Evolutionary conservation across 495 filamentous ascomycete genomes (phyloP).

Genomic region (Stereocaulon alpinum): DNA sequence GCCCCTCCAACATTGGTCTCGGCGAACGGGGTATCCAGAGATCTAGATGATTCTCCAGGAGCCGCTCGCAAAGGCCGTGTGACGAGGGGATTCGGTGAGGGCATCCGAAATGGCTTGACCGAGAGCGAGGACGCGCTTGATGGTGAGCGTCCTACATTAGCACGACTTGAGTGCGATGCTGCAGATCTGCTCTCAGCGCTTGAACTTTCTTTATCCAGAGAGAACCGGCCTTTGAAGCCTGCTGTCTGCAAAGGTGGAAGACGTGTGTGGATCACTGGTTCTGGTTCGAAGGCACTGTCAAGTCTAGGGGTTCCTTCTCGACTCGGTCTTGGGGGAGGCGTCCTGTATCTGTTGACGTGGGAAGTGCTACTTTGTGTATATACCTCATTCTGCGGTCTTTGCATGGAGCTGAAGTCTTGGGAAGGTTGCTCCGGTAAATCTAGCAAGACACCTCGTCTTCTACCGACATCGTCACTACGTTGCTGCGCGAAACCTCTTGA

Average conservation of each 20-base stretch:
- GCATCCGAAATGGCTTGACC: constrained; percentile 28
- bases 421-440: constrained; percentile 10
- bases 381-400: constrained; percentile 22
- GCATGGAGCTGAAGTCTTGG: constrained; percentile 16
- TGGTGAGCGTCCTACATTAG: constrained; percentile 26
- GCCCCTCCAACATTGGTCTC: constrained; percentile 27
- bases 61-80: constrained; percentile 26
- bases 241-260: constrained; percentile 38
- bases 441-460: constrained; percentile 5
- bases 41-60: constrained; percentile 1
- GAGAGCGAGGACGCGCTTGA: constrained; percentile 35
- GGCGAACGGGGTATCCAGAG: constrained; percentile 10
- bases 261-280: constrained; percentile 71
- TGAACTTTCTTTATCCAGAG: constrained; percentile 28
- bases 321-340: constrained; percentile 56
- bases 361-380: constrained; percentile 19
- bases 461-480: constrained; percentile 17
- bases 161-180: constrained; percentile 11
- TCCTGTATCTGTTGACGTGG: constrained; percentile 19
- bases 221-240: constrained; percentile 35
- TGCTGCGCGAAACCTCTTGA: constrained; percentile 42
- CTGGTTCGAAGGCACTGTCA: constrained; percentile 44
- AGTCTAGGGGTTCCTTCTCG: constrained; percentile 69
- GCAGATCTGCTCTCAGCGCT: constrained; percentile 10
- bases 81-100: constrained; percentile 35